Conservation (phyloP, 352 stramenopile genomes). For the Aphanomyces cochlioides region DNA sequence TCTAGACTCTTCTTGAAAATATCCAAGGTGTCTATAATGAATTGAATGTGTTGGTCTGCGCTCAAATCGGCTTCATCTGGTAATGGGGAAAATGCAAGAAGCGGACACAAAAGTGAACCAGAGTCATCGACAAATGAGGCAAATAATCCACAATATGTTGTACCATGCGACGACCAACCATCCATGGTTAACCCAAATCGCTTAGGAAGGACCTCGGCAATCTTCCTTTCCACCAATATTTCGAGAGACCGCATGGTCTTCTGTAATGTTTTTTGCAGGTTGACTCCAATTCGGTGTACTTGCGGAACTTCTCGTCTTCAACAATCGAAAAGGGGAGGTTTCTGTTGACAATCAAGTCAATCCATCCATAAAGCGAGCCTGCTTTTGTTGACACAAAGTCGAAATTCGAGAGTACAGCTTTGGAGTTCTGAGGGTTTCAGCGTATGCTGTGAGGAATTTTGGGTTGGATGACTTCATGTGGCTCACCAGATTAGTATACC, state of each 20-base stretch:
- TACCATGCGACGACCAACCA: neutral
- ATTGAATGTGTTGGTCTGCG: neutral
- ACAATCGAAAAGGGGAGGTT: neutral
- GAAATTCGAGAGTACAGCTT: neutral
- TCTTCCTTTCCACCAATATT: neutral
- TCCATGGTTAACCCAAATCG: neutral
- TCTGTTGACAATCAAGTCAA: slow-evolving; percentile 1
- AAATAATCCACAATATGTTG: neutral
- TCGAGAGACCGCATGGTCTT: neutral
- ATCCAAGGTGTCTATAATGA: slow-evolving; percentile 2
- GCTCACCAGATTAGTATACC: too few species aligned
- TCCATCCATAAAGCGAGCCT: neutral
- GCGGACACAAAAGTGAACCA: neutral
- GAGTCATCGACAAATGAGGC: neutral
- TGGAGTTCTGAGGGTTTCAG: too few species aligned
- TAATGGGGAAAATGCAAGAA: neutral
- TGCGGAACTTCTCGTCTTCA: slow-evolving; percentile 3
- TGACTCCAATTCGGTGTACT: neutral
- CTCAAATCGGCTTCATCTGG: neutral
- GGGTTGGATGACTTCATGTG: too few species aligned
- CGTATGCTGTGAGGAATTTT: too few species aligned
- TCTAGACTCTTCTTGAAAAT: neutral
- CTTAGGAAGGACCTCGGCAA: neutral
- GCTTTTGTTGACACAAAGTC: neutral
- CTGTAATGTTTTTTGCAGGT: neutral